Conservation (phyloP, 2,329 filamentous ascomycete genomes). For the Penicillium freii region DNA sequence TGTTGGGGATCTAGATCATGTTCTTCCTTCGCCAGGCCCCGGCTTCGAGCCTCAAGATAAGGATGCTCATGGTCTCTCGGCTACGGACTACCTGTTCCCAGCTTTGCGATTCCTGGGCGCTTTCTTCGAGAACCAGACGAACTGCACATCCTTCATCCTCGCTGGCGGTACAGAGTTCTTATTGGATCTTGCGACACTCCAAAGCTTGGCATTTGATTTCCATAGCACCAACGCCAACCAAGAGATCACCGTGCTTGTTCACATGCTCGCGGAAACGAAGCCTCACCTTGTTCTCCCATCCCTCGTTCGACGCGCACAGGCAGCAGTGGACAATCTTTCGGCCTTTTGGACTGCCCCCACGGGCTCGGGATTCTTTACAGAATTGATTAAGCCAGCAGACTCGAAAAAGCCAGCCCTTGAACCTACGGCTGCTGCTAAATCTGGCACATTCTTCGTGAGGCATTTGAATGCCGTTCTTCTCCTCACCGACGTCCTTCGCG, state of each 20-base stretch:
- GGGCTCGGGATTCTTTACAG: constrained; percentile 65
- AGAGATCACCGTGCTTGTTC: constrained; percentile 70
- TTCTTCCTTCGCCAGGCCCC: constrained; percentile 25
- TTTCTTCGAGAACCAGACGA: constrained; percentile 70
- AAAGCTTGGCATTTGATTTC: constrained; percentile 74
- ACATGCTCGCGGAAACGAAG: constrained; percentile 75
- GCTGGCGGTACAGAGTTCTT: constrained; percentile 78
- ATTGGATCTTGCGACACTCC: constrained; percentile 77
- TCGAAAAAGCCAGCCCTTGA: constrained; percentile 20
- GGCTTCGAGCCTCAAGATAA: constrained; percentile 49
- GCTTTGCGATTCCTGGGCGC: constrained; percentile 73
- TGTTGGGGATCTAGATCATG: constrained; percentile 30
- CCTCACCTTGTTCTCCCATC: constrained; percentile 79
- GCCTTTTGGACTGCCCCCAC: constrained; percentile 60
- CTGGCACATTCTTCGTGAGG: constrained; percentile 76
- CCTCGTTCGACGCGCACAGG: constrained; percentile 70
- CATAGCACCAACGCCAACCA: constrained; percentile 65
- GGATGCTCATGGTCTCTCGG: constrained; percentile 51
- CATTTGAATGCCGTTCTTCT: constrained; percentile 74
- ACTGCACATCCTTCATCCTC: constrained; percentile 73
- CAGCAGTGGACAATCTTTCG: constrained; percentile 65
- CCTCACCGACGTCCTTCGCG: constrained; percentile 70
- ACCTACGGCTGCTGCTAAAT: constrained; percentile 44
- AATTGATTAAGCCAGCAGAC: constrained; percentile 51
- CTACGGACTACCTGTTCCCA: constrained; percentile 71